Percentiles rank a stretch among this genome's conserved stretches.
These are phyloP conservation scores for Symmetrospora coprosmae DNA, from an alignment of 768 basidiomycete genomes.

Conservation along the genomic window DNA sequence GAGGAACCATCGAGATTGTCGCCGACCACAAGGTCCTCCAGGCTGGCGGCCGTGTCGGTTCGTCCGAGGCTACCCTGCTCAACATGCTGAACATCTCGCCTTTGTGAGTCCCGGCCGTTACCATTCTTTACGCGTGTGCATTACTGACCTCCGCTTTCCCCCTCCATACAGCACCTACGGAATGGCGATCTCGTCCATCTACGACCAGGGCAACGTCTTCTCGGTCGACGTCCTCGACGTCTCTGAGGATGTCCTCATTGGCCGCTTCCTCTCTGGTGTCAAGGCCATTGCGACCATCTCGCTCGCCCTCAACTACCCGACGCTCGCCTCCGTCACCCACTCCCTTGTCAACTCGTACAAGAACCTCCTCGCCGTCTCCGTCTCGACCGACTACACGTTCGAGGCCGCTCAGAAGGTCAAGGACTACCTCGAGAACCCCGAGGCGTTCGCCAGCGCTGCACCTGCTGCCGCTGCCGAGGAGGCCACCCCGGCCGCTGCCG, in stretches of 20 bases:
- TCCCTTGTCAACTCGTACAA: conserved; percentile 98
- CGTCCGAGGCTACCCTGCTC: conserved; percentile 91
- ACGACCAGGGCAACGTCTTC: conserved; percentile 84
- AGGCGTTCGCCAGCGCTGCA: conserved; percentile 80
- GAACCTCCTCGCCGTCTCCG: conserved; percentile 78
- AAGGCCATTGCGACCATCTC: conserved; percentile 93
- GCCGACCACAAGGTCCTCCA: conserved; percentile 87
- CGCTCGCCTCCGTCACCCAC: conserved; percentile 82
- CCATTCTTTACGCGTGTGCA: background rate
- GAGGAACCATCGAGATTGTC: conserved; percentile 99
- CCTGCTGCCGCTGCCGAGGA: conserved; percentile 49
- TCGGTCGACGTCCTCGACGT: conserved; percentile 78
- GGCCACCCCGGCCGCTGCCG: conserved; percentile 48
- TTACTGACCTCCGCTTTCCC: conserved; percentile 38
- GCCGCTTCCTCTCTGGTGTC: conserved; percentile 82
- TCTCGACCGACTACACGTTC: conserved; percentile 86
- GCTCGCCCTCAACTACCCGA: conserved; percentile 88
- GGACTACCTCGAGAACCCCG: conserved; percentile 93
- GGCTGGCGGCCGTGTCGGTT: conserved; percentile 81
- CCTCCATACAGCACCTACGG: conserved; percentile 77
- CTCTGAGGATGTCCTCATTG: conserved; percentile 76
- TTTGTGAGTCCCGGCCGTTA: conserved; percentile 8
- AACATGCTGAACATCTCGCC: conserved; percentile 98
- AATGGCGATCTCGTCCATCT: conserved; percentile 96
- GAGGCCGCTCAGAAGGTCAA: conserved; percentile 91